Evolutionary conservation across 192 early-diverging fungal genomes (phyloP).

Genomic region (Chytriomyces sp.): DNA sequence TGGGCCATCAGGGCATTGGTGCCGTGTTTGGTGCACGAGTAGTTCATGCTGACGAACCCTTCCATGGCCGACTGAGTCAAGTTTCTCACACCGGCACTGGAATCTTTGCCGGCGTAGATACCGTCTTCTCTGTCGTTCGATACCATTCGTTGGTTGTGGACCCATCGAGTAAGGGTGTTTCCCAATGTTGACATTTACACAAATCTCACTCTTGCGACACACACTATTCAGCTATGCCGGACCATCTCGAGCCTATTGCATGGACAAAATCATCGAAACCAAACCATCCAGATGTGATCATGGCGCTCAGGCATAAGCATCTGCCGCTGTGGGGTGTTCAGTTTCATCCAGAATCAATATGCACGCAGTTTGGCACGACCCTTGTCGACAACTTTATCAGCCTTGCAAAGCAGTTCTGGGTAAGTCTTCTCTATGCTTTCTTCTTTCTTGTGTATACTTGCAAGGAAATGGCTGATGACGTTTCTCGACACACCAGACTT

Average conservation of each 20-base stretch:
- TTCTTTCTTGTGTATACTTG: background rate
- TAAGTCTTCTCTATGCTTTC: background rate
- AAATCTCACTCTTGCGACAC: constrained; percentile 65
- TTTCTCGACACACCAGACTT: background rate
- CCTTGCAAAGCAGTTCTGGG: constrained; percentile 47
- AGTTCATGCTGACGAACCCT: constrained; percentile 65
- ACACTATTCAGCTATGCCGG: constrained; percentile 58
- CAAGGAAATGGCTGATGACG: background rate
- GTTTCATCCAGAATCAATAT: constrained; percentile 96
- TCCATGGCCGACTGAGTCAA: constrained; percentile 82
- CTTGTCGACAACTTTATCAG: constrained; percentile 78
- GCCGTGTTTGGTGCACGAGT: constrained; percentile 70
- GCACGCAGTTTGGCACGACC: constrained; percentile 73
- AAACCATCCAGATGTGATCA: constrained; percentile 57
- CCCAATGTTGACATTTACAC: no score
- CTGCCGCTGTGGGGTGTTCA: constrained; percentile 88
- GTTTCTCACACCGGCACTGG: constrained; percentile 43
- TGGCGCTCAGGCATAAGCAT: constrained; percentile 76
- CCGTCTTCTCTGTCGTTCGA: constrained; percentile 76
- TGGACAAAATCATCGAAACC: constrained; percentile 49
- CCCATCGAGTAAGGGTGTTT: constrained; percentile 23
- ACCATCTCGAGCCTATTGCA: constrained; percentile 65
- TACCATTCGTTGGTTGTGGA: constrained; percentile 90
- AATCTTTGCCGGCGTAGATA: constrained; percentile 67
- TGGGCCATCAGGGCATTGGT: constrained; percentile 92